A percentile compares a stretch with the other conserved stretches of the same genome.
phyloP scores from a whole-genome alignment of 495 filamentous ascomycete species.

The Penicillium argentinense region DNA sequence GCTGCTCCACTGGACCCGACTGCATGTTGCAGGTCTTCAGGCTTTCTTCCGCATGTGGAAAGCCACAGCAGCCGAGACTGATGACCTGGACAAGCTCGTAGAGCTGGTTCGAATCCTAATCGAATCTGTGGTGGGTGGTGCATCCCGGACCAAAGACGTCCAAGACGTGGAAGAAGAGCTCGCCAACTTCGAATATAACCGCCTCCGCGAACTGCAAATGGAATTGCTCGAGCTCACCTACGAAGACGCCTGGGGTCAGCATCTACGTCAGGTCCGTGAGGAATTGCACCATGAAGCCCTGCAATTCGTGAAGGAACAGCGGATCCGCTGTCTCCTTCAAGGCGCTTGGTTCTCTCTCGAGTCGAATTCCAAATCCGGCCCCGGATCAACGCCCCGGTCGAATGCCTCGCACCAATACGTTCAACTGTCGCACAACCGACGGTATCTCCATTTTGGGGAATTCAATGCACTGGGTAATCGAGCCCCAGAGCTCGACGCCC shows the following conservation, averaged over 20 bases:
- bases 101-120: conserved; percentile 90
- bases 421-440: conserved; percentile 86
- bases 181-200: conserved; percentile 72
- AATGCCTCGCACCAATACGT: conserved; percentile 70
- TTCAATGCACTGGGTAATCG: conserved; percentile 65
- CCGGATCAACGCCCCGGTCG: conserved; percentile 36
- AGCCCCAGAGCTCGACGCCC: conserved; percentile 69
- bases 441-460: conserved; percentile 88
- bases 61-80: conserved; percentile 72
- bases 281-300: conserved; percentile 89
- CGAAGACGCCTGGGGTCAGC: conserved; percentile 90
- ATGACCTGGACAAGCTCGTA: conserved; percentile 90
- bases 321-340: conserved; percentile 85
- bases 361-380: conserved; percentile 36
- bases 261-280: conserved; percentile 87
- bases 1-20: conserved; percentile 89
- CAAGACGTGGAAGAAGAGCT: conserved; percentile 88
- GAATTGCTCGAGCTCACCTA: conserved; percentile 86
- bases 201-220: conserved; percentile 89
- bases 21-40: conserved; percentile 88
- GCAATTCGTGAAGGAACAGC: conserved; percentile 95
- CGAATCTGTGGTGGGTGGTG: conserved; percentile 85
- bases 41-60: conserved; percentile 94
- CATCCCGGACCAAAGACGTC: conserved; percentile 80
- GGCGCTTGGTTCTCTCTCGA: conserved; percentile 86